Evolutionary conservation across 2,329 filamentous ascomycete species (phyloP), one percentile per base, ranked within the genome.

Genomic region (Diaporthe citri): DNA sequence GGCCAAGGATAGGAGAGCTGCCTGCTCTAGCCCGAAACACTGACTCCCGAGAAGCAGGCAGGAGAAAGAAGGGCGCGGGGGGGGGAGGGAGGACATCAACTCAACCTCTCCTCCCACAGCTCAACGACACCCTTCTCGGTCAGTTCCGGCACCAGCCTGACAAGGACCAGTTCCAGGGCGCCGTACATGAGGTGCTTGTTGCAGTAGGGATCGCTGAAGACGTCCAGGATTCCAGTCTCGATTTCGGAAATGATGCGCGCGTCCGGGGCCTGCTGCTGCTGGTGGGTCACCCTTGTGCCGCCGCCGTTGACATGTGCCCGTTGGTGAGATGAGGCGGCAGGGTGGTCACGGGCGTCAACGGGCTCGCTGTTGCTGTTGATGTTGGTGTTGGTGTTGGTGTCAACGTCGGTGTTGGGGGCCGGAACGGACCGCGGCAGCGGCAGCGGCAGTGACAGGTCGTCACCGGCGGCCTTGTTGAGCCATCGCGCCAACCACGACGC

Each of bases 121-220:
- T 95, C 94, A 73, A 88, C 87, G 41, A 95, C 89, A 51, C 92
- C 91, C 81, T 90, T 92, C 79, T 95, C 93, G 72, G 88, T 88
- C 79, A 98, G 83, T 85, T 99, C 97, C 6, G 97, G 97, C 81
- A 98, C 90, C 76, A 98, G 84, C 77, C 93, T 91, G 74, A 95
- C 90, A n/a, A 98, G 87, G 2, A 98, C 82, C 74, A 96, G 85
- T 85, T 99, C 97, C 46, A 98, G 85, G 64, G 97, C 87, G 59
- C 91, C 88, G 81, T 97, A 98, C 79, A 98, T 86, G 43, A 98
- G 86, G 85, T 98, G 95, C 85, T 96, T 97, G 85, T 99, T 99
- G 84, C 95, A 93, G 85, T 98, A 98, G 70, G 90, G 87, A 83
- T 98, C 95, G 22, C 90, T 90, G 78, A 98, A 93, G 51, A 96